These are phyloP conservation scores for Batrachochytrium dendrobatidis DNA, from an alignment of 371 early-diverging fungal species.

Conservation along the genomic window DNA sequence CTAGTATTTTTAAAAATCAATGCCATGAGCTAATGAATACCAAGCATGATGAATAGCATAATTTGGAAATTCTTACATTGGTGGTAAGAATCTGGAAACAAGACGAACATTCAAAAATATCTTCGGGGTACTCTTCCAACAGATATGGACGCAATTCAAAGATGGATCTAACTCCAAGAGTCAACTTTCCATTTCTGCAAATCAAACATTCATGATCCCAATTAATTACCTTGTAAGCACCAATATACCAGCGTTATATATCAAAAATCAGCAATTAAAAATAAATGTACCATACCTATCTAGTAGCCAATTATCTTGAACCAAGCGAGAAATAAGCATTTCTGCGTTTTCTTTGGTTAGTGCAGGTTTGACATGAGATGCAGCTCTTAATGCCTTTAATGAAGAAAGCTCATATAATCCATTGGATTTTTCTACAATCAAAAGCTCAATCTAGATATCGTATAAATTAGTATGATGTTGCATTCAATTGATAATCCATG, in stretches of 20 bases:
- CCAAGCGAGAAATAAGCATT: background rate
- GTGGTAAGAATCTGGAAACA: too few species aligned
- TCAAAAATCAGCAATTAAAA: background rate
- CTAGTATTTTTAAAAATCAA: too few species aligned
- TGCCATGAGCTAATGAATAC: too few species aligned
- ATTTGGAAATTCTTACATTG: too few species aligned
- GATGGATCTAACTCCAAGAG: background rate
- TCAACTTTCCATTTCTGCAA: background rate
- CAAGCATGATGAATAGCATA: too few species aligned
- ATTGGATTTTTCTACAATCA: background rate
- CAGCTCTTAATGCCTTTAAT: background rate
- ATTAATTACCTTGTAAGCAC: background rate
- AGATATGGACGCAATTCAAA: background rate
- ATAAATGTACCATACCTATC: background rate
- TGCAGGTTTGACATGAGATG: background rate
- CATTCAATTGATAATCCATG: background rate
- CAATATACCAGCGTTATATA: background rate
- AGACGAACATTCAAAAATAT: background rate
- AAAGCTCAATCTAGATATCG: background rate
- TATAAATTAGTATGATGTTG: too few species aligned
- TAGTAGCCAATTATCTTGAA: background rate
- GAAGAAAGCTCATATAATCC: background rate
- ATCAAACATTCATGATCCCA: background rate
- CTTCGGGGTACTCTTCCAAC: background rate
- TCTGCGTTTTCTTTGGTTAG: background rate